Percentiles rank a stretch among this genome's conserved stretches.
Conservation (phyloP, 805 yeast species). For the Schwanniomyces pseudopolymorphus region DNA sequence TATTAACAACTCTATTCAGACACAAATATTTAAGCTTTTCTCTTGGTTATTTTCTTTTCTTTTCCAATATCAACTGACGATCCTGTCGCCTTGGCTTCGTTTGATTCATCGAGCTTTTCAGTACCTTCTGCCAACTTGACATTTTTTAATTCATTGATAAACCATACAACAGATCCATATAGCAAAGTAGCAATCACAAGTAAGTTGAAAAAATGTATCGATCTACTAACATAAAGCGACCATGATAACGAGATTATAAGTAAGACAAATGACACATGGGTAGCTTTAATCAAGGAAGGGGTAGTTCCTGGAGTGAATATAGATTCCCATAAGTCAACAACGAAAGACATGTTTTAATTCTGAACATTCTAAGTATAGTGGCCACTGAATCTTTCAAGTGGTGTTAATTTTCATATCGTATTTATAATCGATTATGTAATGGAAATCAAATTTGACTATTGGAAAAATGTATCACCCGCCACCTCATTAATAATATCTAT, state of each 20-base stretch:
- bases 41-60: neutral
- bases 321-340: conserved; percentile 82
- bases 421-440: neutral
- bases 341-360: conserved; percentile 33
- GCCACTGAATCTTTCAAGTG: neutral
- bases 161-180: conserved; percentile 88
- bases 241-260: conserved; percentile 55
- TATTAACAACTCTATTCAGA: too few species aligned
- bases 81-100: neutral
- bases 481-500: neutral
- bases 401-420: neutral
- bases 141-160: conserved; percentile 62
- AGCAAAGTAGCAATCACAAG: conserved; percentile 58
- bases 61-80: neutral
- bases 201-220: conserved; percentile 64
- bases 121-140: conserved; percentile 45
- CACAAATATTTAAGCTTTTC: neutral
- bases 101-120: neutral
- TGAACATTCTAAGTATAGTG: neutral
- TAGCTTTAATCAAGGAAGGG: conserved; percentile 85
- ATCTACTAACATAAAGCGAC: conserved; percentile 59
- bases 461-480: conserved; percentile 3
- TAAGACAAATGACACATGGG: conserved; percentile 76
- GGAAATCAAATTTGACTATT: neutral
- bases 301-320: conserved; percentile 91